Evolutionary conservation across 2,329 filamentous ascomycete genomes (phyloP), one percentile per base, ranked within the genome.

Genomic region (Ceratocystis harringtonii): DNA sequence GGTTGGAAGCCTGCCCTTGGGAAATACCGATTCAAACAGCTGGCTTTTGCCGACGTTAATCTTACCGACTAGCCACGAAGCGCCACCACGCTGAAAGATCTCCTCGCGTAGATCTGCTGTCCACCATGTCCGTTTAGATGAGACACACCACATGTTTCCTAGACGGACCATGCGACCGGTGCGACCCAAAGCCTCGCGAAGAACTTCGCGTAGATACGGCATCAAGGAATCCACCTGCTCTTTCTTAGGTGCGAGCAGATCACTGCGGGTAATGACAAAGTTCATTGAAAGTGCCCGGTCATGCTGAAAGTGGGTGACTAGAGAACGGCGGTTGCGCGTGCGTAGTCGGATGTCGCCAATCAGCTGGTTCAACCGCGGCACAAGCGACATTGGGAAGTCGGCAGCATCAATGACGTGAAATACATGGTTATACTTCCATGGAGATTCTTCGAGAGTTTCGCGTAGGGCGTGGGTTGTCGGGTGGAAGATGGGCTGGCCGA

Each of bases 41-140:
- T 88, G 87, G 70, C 92, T 97, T 76, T 99, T 99, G 28, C 94
- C 95, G 1, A 97, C 95, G 72, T 99, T 99, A 68, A 91, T 90
- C 75, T 96, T 97, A n/a, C 94, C 94, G 2, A 99, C 88, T 79
- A 99, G 86, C 92, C 94, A 99, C 17, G 89, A 87, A 17, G 86
- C 94, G 3, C 92, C 92, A 3, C 90, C 91, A 61, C 89, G 83
- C 55, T 85, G 77, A 81, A 85, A 92, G 60, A 99, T 91, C 61
- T 92, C 87, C 70, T 96, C 86, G 74, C 90, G 96, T 65, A 99
- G 77, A 62, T 88, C 79, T 69, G 83, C 88, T 0, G 92, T 96
- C 90, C 92, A 96, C 94, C 95, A 99, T 8, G 83, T 82, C 67
- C 89, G 81, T 72, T 88, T 88, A 8, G 92, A 85, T 71, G 92